Base-by-base conservation (phyloP, 2,329 filamentous ascomycete genomes). In the Fusarium robinianum region DNA sequence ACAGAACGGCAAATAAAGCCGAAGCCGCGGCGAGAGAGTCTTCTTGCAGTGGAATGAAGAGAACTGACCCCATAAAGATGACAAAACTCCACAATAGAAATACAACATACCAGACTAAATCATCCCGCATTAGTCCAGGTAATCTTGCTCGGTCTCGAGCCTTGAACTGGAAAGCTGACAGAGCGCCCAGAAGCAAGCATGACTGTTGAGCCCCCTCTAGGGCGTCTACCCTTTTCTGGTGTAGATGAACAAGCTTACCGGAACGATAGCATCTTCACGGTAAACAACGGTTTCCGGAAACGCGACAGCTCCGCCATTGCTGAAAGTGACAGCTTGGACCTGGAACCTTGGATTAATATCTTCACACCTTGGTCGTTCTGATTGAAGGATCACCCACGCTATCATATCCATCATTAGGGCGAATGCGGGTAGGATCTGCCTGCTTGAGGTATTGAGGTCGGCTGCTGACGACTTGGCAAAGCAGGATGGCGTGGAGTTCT, bases 261-360 rank as follows among this genome's bases (percentile, higher is more conserved):
- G 50, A 6, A 42, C 10, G 2, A 55, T 48, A 0, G 50, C 39
- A 3, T 55, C 50, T 11, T 51, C 26, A 1, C 46, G 46, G 14
- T 54, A 51, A 1, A 54, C 46, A 0, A 51, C 21, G 1, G 30
- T 39, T 17, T 55, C 41, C 0, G 42, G 51, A 10, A 38, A 25
- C 3, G 9, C 16, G 1, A 51, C 25, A 2, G 15, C 2, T 2
- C 49, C 51, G 1, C 49, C 46, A 0, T 39, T 4, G 4, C 3
- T 8, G 0, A 2, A 1, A 2, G 24, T 15, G 5, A 36, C 11
- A 5, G 26, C 49, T 16, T 39, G 18, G 1, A 54, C 35, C 49
- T 53, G 11, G 1, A 14, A 5, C 1, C 11, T 10, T 3, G 5
- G 2, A 11, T 38, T 29, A 16, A 2, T 2, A 7, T 3, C 3